Percentiles rank a stretch among this genome's conserved stretches.
Evolutionary conservation across 352 stramenopile genomes (phyloP).

Genomic region (Peronospora belbahrii): DNA sequence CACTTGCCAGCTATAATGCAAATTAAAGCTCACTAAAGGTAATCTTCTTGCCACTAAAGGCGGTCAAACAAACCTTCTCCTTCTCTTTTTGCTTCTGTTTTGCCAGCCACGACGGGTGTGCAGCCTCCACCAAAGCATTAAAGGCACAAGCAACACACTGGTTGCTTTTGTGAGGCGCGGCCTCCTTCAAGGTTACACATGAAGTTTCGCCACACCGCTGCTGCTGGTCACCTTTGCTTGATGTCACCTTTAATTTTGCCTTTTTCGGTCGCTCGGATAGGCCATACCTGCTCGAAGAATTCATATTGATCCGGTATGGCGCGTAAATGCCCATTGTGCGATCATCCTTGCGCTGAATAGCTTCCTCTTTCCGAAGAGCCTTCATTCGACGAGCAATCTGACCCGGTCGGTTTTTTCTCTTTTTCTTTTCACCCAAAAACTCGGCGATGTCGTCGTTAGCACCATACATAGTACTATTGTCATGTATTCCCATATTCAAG

Average conservation of each 20-base stretch:
- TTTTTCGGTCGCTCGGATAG: slow-evolving; percentile 73
- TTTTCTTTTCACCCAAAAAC: slow-evolving; percentile 80
- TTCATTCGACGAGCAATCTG: slow-evolving; percentile 77
- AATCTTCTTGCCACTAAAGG: slow-evolving; percentile 80
- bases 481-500: slow-evolving; percentile 13
- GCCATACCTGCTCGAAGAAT: slow-evolving; percentile 48
- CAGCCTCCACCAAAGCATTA: slow-evolving; percentile 17
- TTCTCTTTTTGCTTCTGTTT: slow-evolving; percentile 83
- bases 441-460: slow-evolving; percentile 77
- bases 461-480: slow-evolving; percentile 32
- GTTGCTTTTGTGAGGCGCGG: slow-evolving; percentile 5
- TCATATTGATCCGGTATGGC: slow-evolving; percentile 20
- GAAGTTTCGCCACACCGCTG: slow-evolving; percentile 5
- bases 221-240: slow-evolving; percentile 14
- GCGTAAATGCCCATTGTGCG: slow-evolving; percentile 37
- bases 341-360: slow-evolving; percentile 37
- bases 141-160: neutral
- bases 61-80: slow-evolving; percentile 56
- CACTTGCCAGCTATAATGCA: slow-evolving; percentile 5
- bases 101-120: slow-evolving; percentile 68
- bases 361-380: slow-evolving; percentile 63
- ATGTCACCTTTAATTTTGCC: slow-evolving; percentile 31
- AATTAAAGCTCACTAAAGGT: slow-evolving; percentile 42
- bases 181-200: slow-evolving; percentile 12
- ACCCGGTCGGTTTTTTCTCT: slow-evolving; percentile 76